These are phyloP conservation scores for Podaxis rugospora DNA, from an alignment of 768 basidiomycete genomes.

Conservation along the genomic window DNA sequence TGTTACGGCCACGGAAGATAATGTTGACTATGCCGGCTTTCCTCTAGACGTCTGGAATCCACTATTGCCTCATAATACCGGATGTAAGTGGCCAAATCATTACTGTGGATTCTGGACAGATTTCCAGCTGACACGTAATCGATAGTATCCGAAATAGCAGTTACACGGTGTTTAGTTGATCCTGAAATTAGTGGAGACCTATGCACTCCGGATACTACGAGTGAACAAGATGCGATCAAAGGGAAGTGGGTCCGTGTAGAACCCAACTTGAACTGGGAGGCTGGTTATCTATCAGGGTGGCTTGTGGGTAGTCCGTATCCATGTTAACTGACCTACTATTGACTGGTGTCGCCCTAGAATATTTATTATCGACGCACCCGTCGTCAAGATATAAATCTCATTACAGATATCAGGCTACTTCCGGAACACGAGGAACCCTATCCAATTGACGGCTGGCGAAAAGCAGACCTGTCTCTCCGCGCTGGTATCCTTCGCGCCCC, in stretches of 20 bases:
- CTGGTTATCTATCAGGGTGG: slow-evolving; percentile 48
- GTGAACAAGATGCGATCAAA: slow-evolving; percentile 68
- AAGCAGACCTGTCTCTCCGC: slow-evolving; percentile 56
- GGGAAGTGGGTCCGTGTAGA: slow-evolving; percentile 91
- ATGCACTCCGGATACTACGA: slow-evolving; percentile 67
- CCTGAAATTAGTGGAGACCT: slow-evolving; percentile 51
- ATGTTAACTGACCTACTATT: neutral
- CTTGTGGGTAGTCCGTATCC: slow-evolving; percentile 39
- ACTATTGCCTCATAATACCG: slow-evolving; percentile 71
- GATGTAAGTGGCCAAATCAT: slow-evolving; percentile 42
- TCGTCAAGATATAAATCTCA: slow-evolving; percentile 73
- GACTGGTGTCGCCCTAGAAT: slow-evolving; percentile 27
- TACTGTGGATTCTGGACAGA: neutral
- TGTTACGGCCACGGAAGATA: slow-evolving; percentile 36
- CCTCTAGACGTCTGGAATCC: slow-evolving; percentile 82
- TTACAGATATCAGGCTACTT: slow-evolving; percentile 69
- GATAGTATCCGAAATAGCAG: slow-evolving; percentile 76
- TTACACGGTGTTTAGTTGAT: slow-evolving; percentile 63
- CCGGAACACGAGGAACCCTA: slow-evolving; percentile 49
- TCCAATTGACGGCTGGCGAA: slow-evolving; percentile 54
- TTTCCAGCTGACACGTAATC: slow-evolving; percentile 2
- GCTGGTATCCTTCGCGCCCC: slow-evolving; percentile 54
- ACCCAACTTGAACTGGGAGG: slow-evolving; percentile 69
- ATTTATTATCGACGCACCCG: slow-evolving; percentile 86
- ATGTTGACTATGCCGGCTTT: slow-evolving; percentile 59